Evolutionary conservation across 1,284 basidiomycete species (phyloP).

Genomic region (Cutaneotrichosporon arboriforme): DNA sequence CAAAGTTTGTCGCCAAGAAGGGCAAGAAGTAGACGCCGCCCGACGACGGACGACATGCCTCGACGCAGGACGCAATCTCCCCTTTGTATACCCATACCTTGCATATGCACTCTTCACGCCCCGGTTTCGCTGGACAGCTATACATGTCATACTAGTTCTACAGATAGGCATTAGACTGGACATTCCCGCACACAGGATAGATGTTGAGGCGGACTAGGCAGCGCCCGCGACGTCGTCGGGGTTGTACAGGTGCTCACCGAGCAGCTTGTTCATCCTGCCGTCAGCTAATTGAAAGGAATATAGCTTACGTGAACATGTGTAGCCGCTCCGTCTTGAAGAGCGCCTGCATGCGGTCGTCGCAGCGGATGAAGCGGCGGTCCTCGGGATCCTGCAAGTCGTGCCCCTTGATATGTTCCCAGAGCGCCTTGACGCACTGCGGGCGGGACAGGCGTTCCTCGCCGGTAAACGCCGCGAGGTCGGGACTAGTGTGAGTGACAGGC

Average conservation of each 20-base stretch:
- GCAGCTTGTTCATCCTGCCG: slow-evolving; percentile 46
- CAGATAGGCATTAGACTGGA: neutral
- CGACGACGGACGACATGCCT: no score
- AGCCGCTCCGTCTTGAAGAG: slow-evolving; percentile 51
- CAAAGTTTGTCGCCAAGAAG: slow-evolving; percentile 18
- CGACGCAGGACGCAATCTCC: no score
- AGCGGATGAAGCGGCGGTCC: slow-evolving; percentile 52
- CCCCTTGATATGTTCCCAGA: slow-evolving; percentile 54
- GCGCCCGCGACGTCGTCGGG: slow-evolving; percentile 33
- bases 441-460: slow-evolving; percentile 44
- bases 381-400: slow-evolving; percentile 51
- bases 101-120: slow-evolving; percentile 6
- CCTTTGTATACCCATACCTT: neutral
- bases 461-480: slow-evolving; percentile 33
- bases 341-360: slow-evolving; percentile 48
- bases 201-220: neutral
- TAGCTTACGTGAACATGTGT: slow-evolving; percentile 50
- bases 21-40: slow-evolving; percentile 31
- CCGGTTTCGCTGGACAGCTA: neutral
- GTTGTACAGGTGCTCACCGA: slow-evolving; percentile 37
- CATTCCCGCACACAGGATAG: neutral
- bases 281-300: slow-evolving; percentile 1
- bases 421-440: slow-evolving; percentile 52
- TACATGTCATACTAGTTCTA: neutral
- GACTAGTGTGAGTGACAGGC: slow-evolving; percentile 20